Evolutionary conservation across 78 protist genomes (phyloP), one percentile per base, ranked within the genome.

Genomic region (Dictyostelium firmibasis): DNA sequence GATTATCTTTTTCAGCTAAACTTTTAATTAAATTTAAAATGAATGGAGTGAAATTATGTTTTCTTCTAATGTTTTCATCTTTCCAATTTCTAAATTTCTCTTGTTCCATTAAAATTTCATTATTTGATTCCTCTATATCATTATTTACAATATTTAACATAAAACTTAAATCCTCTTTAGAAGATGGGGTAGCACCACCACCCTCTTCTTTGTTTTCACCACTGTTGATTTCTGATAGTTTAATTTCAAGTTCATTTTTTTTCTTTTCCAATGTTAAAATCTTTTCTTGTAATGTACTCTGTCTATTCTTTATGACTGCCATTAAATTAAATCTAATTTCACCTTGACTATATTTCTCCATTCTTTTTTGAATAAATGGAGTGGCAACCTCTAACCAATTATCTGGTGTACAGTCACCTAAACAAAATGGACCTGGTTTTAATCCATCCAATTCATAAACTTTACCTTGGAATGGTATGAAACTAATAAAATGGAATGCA

Each of bases 391-490:
- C 83, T 18, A 95, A 29, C 93, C 93, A 95, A 79, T 62, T 44
- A 25, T 91, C 94, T 9, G 27, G 38, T 0, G 44, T 72, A 43
- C 81, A 77, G 8, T 69, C 85, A 20, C 98, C 99, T n/a, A 91
- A 44, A 25, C 62, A 70, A 31, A 97, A 81, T 9, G 99, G 99
- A 3, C 99, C 99, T n/a, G 20, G 13, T 91, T 97, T 87, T 10
- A 99, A 92, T 1, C 99, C 99, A 92, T 99, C 99, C 18, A 99
- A 92, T 85, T 99, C 99, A 84, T 98, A 99, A 3, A 99, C 67
- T 31, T 47, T 74, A 27, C 98, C 99, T n/a, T 96, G 74, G 27
- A 94, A 33, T 14, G 99, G 99, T 8, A 99, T 85, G 79, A 95
- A 98, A 57, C 97, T 72, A 14, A 98, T 96, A 89, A 99, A 99